Evolutionary conservation across 202 grass and related monocot species (phyloP), one percentile per base, ranked within the genome.

Genomic region (Bolboschoenoplectus hybrid): DNA sequence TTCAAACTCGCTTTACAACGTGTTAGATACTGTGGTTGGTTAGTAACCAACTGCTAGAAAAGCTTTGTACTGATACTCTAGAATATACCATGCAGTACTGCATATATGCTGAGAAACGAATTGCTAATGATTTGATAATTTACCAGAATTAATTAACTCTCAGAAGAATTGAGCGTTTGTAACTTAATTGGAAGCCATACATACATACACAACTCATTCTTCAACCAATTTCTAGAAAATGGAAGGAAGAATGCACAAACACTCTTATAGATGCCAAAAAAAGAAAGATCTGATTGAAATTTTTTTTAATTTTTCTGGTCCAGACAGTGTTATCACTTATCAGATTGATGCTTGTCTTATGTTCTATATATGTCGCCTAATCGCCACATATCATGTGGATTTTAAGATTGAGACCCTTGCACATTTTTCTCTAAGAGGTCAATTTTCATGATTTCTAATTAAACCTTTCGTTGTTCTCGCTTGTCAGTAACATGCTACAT

Each of bases 301-400:
- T 3, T 14, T 76, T 36, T 1, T 13, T 52, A 2, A 38, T 53
- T 79, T 57, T 53, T 79, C 32, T 57, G 51, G 34, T 35, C 35
- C 2, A 56, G 9, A 79, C 35, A n/a, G 50, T 78, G 3, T 79
- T 79, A 58, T 70, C 67, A 20, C 19, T 78, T 78, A 78, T 57
- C 74, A 78, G 51, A 4, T 40, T 14, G 26, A 7, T 78, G 3
- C 4, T 68, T 66, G 9, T 66, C 65, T 41, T 68, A 35, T 51
- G 51, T 38, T 47, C 7, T 70, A 44, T n/a, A 2, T 43, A 69
- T n/a, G 7, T 19, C 9, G 72, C 46, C 72, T 75, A 75, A 75
- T 52, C 69, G 16, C 53, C 75, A 80, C 75, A 20, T 61, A 80
- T 80, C 32, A n/a, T 60, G 53, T 60, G 51, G 53, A 80, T 60